These are phyloP conservation scores for Penicillium sp. DNA, from an alignment of 2,329 filamentous ascomycete species.

Conservation along the genomic window DNA sequence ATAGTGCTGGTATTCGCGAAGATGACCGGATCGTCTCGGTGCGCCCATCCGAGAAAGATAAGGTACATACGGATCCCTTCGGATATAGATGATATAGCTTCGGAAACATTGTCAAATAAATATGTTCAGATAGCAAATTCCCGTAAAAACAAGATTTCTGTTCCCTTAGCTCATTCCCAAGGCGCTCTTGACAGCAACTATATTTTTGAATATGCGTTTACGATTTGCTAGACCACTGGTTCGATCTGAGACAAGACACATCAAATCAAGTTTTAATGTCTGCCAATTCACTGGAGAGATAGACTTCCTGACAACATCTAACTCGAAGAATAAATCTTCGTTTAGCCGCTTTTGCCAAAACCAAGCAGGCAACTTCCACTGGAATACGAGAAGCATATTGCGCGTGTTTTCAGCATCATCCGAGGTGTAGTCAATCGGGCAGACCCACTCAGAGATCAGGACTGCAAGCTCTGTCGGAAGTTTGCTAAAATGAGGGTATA, in stretches of 20 bases:
- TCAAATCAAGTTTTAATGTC: constrained; percentile 1
- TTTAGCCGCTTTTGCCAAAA: constrained; percentile 1
- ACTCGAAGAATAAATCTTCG: constrained; percentile 1
- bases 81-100: too few species aligned
- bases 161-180: background rate
- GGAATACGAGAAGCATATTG: constrained; percentile 3
- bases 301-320: background rate
- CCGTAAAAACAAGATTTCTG: background rate
- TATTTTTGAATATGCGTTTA: background rate
- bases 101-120: background rate
- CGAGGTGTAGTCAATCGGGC: background rate
- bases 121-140: background rate
- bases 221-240: background rate
- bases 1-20: too few species aligned
- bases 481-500: background rate
- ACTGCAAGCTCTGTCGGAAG: background rate
- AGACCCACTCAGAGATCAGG: constrained; percentile 1
- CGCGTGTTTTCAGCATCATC: background rate
- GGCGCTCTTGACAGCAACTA: background rate
- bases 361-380: background rate
- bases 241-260: constrained; percentile 3
- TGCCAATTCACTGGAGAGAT: background rate
- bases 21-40: too few species aligned
- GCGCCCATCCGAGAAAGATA: too few species aligned
- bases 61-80: too few species aligned